Percentiles rank a stretch among this genome's conserved stretches.
These are phyloP conservation scores for Decorospora gaudefroyi DNA, from an alignment of 2,329 filamentous ascomycete genomes.

Conservation along the genomic window DNA sequence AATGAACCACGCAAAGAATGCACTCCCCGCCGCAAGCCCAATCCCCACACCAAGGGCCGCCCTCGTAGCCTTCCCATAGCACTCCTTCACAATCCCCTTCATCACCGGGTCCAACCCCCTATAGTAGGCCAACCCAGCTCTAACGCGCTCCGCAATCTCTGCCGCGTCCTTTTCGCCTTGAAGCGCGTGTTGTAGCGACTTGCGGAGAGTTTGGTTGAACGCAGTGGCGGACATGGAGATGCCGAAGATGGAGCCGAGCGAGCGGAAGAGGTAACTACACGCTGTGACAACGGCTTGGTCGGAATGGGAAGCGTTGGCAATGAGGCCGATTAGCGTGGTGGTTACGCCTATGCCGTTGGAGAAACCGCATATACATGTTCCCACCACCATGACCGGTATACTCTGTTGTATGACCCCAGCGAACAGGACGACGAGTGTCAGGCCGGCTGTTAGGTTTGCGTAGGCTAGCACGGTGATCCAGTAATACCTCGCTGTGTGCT, in stretches of 20 bases:
- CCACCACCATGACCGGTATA: conserved; percentile 59
- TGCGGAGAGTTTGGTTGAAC: conserved; percentile 69
- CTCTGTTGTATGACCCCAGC: conserved; percentile 59
- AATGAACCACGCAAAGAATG: conserved; percentile 52
- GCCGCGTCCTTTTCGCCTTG: conserved; percentile 63
- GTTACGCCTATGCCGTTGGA: conserved; percentile 67
- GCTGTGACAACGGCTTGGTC: conserved; percentile 78
- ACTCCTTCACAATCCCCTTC: conserved; percentile 63
- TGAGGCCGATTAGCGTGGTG: conserved; percentile 70
- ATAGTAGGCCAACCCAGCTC: conserved; percentile 72
- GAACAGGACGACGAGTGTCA: conserved; percentile 61
- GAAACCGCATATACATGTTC: conserved; percentile 60
- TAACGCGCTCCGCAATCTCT: conserved; percentile 69
- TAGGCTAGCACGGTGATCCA: conserved; percentile 67
- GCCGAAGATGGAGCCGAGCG: conserved; percentile 67
- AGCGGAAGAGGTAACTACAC: conserved; percentile 80
- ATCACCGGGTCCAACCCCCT: conserved; percentile 64
- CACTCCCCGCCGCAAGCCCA: conserved; percentile 56
- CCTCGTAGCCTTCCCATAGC: conserved; percentile 65
- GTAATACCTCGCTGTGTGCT: conserved; percentile 72
- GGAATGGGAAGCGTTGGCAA: conserved; percentile 68
- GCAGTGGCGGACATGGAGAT: conserved; percentile 72
- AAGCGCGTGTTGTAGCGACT: conserved; percentile 59
- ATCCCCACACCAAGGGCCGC: conserved; percentile 58
- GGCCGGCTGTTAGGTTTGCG: conserved; percentile 57